phyloP scores from a whole-genome alignment of 352 stramenopile genomes.

The Globisporangium nodosum region DNA sequence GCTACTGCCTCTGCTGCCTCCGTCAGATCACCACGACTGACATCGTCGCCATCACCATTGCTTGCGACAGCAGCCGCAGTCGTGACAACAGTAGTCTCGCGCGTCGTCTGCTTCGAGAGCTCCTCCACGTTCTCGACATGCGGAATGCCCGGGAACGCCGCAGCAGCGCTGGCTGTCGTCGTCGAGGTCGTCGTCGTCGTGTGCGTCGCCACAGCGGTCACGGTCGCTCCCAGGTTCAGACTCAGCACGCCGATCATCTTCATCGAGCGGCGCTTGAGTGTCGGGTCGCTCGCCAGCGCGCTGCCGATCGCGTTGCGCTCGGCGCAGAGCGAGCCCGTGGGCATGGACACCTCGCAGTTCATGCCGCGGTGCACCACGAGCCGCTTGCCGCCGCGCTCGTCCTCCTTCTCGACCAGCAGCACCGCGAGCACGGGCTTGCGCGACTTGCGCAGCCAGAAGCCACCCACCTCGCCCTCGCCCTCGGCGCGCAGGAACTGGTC shows the following conservation, averaged over 20 bases:
- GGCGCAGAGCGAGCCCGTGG: slow-evolving; percentile 93
- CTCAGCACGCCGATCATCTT: slow-evolving; percentile 95
- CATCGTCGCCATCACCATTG: not conserved
- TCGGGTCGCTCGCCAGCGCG: slow-evolving; percentile 92
- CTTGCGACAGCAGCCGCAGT: not conserved
- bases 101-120: not conserved
- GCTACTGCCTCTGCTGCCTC: not conserved
- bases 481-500: slow-evolving; percentile 78
- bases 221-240: slow-evolving; percentile 51
- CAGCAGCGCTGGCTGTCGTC: not conserved
- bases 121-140: not conserved
- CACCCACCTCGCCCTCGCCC: slow-evolving; percentile 83
- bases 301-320: slow-evolving; percentile 98
- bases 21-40: not conserved
- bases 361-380: slow-evolving; percentile 92
- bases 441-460: slow-evolving; percentile 98
- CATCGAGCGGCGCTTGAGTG: slow-evolving; percentile 88
- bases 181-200: not conserved
- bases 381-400: slow-evolving; percentile 34
- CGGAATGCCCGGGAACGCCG: not conserved
- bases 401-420: slow-evolving; percentile 90
- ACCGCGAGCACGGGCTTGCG: slow-evolving; percentile 97
- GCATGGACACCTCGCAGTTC: slow-evolving; percentile 98
- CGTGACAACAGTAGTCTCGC: not conserved
- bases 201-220: slow-evolving; percentile 2